Conservation (phyloP, 1,284 basidiomycete genomes). For the Malassezia brasiliensis region DNA sequence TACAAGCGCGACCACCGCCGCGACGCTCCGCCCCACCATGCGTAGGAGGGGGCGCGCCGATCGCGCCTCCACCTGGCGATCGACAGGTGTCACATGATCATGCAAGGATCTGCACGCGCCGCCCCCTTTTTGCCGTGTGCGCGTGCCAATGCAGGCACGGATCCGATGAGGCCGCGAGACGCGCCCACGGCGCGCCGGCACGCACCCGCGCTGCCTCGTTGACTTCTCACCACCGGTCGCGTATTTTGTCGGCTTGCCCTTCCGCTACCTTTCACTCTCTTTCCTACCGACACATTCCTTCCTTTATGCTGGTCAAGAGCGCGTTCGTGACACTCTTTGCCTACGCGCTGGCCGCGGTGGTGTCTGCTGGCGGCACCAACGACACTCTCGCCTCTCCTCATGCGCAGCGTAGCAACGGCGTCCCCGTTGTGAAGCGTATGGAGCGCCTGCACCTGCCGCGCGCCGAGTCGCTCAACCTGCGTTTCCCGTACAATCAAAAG, state of each 20-base stretch:
- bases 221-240: no score
- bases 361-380: background rate
- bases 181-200: no score
- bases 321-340: background rate
- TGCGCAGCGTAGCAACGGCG: background rate
- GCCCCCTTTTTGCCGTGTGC: background rate
- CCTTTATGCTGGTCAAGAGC: background rate
- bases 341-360: background rate
- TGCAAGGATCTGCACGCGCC: background rate
- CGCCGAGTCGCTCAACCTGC: slow-evolving; percentile 10
- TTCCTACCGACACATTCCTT: no score
- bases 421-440: background rate
- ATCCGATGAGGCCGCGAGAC: background rate
- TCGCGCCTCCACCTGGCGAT: background rate
- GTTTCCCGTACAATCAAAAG: slow-evolving; percentile 21
- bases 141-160: background rate
- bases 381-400: background rate
- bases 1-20: background rate
- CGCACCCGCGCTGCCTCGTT: no score
- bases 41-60: background rate
- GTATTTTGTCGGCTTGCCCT: no score
- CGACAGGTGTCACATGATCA: background rate
- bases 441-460: slow-evolving; percentile 2
- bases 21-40: no score
- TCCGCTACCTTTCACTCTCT: no score